Evolutionary conservation across 345 rosid species (phyloP), one percentile per base, ranked within the genome.

Genomic region (Noccaea bulbosa): DNA sequence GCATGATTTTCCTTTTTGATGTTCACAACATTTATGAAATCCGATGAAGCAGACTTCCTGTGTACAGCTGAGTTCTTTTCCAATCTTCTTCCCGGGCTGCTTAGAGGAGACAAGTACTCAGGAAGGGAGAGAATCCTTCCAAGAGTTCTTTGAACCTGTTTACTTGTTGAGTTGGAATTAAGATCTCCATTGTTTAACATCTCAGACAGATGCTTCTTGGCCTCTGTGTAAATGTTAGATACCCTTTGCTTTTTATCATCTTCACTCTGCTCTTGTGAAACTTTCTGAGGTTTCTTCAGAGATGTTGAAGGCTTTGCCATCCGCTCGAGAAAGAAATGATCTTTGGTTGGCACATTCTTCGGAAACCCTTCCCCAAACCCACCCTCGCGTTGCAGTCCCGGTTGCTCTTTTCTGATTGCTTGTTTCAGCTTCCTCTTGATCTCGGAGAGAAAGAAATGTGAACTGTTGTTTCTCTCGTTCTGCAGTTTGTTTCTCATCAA

Each of bases 151-250:
- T 89, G 86, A 41, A 61, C 64, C 34, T 74, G 83, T 56, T 80
- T 67, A 44, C 73, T 77, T 44, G 94, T 84, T 78, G 76, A 69
- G 65, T 72, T 80, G 5, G 55, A 73, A 75, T 67, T 78, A 56
- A 73, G 81, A 45, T 78, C 82, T 54, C 86, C 92, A 69, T 59
- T 81, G 66, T 79, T 82, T 70, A 95, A 81, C 91, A 88, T 85
- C 73, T 88, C 97, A 17, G 91, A 86, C 12, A 95, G 86, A 83
- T 90, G 99, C 73, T 87, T 95, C 85, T 81, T 95, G 79, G 99
- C 99, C 81, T 90, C 98, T 47, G 81, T 45, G 52, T 95, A 92
- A 74, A 95, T 87, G 81, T 80, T 82, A 15, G 98, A 81, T 56
- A 79, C 74, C 69, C 86, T 81, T 75, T 76, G 79, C 71, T 75